Conservation (phyloP, 2,329 filamentous ascomycete species). For the Lachnellula occidentalis region DNA sequence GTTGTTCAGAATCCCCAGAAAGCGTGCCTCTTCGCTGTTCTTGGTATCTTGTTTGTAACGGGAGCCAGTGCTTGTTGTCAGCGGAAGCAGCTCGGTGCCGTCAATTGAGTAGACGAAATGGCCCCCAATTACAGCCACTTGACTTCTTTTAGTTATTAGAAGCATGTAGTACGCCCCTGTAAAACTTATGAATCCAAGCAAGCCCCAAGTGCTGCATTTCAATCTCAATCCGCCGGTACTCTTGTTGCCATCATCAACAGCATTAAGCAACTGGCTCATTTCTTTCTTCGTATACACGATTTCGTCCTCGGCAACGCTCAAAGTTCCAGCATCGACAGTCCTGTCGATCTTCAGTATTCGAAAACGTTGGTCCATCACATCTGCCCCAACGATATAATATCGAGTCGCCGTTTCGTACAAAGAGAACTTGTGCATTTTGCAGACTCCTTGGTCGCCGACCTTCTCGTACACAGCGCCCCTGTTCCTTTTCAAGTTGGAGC, state of each 20-base stretch:
- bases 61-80: conserved; percentile 64
- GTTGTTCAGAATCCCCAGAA: conserved; percentile 82
- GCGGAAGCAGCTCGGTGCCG: conserved; percentile 81
- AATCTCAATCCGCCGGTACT: conserved; percentile 83
- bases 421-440: conserved; percentile 90
- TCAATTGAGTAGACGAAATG: conserved; percentile 96
- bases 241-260: conserved; percentile 93
- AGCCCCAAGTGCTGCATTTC: conserved; percentile 85
- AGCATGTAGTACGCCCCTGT: conserved; percentile 97
- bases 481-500: conserved; percentile 25
- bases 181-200: conserved; percentile 92
- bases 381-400: conserved; percentile 91
- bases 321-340: conserved; percentile 70
- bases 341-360: conserved; percentile 93
- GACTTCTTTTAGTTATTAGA: conserved; percentile 89
- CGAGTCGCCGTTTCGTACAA: conserved; percentile 90
- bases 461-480: conserved; percentile 30
- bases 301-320: conserved; percentile 88
- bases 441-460: conserved; percentile 40
- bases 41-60: conserved; percentile 69
- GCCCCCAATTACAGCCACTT: conserved; percentile 91
- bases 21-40: conserved; percentile 84
- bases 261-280: conserved; percentile 87
- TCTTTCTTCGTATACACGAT: conserved; percentile 89
- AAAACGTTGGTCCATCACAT: conserved; percentile 83